Percentiles rank a stretch among this genome's conserved stretches.
These are phyloP conservation scores for Lignosus rhinocerotis DNA, from an alignment of 1,284 basidiomycete species.

Conservation along the genomic window DNA sequence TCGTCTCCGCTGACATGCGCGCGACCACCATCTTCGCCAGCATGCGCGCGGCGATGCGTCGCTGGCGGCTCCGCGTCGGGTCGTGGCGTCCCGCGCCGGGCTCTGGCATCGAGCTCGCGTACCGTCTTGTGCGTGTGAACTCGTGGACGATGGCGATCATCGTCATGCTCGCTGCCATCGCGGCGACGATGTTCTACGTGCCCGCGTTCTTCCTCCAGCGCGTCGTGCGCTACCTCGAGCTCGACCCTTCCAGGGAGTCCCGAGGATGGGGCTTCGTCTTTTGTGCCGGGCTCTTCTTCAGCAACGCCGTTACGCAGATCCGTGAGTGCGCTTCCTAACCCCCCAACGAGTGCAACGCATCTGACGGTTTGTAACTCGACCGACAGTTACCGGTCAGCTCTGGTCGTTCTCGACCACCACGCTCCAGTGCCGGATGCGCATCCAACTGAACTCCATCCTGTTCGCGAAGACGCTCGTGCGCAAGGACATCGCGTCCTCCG, in stretches of 20 bases:
- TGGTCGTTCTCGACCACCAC: slow-evolving; percentile 76
- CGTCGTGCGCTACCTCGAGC: slow-evolving; percentile 76
- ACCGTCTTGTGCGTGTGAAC: slow-evolving; percentile 60
- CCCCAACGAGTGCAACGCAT: not conserved
- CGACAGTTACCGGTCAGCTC: slow-evolving; percentile 49
- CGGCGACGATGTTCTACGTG: slow-evolving; percentile 73
- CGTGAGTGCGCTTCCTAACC: slow-evolving; percentile 40
- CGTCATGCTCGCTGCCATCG: slow-evolving; percentile 56
- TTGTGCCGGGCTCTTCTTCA: slow-evolving; percentile 66
- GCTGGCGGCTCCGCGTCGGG: slow-evolving; percentile 43
- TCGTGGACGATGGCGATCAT: slow-evolving; percentile 41
- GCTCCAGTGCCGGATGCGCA: slow-evolving; percentile 70
- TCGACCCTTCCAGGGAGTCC: slow-evolving; percentile 51
- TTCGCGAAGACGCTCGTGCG: slow-evolving; percentile 89
- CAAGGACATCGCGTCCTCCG: slow-evolving; percentile 79
- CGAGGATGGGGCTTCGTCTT: slow-evolving; percentile 76
- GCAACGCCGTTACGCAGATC: slow-evolving; percentile 61
- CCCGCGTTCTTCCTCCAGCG: slow-evolving; percentile 77
- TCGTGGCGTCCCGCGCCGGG: slow-evolving; percentile 49
- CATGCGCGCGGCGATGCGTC: slow-evolving; percentile 43
- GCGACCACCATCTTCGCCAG: slow-evolving; percentile 46
- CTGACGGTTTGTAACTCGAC: not conserved
- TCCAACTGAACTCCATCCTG: slow-evolving; percentile 84
- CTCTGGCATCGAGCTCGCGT: slow-evolving; percentile 64
- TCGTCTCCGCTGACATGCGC: slow-evolving; percentile 74